Evolutionary conservation across 176 grass and related monocot genomes (phyloP).

Genomic region (Eleusine coracana): DNA sequence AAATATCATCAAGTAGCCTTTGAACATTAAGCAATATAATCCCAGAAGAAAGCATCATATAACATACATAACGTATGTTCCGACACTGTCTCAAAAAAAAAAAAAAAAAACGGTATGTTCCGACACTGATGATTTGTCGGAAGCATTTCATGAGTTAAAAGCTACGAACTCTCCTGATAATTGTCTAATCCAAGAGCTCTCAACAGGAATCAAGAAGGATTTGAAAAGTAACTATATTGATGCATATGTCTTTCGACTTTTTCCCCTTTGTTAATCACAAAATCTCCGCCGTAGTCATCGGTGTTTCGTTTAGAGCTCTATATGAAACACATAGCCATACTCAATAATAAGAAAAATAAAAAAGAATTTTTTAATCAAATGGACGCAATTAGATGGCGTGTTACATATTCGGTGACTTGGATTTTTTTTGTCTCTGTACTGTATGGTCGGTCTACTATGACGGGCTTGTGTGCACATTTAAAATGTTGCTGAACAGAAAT

Average conservation of each 20-base stretch:
- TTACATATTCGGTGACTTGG: background rate
- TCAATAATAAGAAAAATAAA: no score
- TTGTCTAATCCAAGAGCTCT: no score
- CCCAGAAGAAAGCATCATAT: background rate
- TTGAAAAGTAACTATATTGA: background rate
- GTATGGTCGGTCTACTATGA: background rate
- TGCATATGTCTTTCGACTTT: no score
- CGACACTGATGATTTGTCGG: background rate
- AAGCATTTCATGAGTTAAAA: background rate
- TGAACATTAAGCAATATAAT: background rate
- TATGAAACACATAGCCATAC: no score
- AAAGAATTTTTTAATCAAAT: background rate
- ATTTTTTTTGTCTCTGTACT: background rate
- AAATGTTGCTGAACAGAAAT: background rate
- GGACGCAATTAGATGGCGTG: background rate
- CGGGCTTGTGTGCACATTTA: background rate
- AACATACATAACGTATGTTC: background rate
- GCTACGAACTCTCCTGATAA: no score
- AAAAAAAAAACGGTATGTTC: no score
- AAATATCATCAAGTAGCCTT: background rate
- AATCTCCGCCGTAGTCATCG: no score
- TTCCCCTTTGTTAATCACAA: no score
- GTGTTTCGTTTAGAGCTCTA: no score
- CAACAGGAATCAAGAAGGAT: background rate
- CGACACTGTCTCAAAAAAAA: no score